A percentile compares a stretch with the other conserved stretches of the same genome.
Evolutionary conservation across 805 yeast genomes (phyloP).

Genomic region (Saccharomycopsis capsularis): DNA sequence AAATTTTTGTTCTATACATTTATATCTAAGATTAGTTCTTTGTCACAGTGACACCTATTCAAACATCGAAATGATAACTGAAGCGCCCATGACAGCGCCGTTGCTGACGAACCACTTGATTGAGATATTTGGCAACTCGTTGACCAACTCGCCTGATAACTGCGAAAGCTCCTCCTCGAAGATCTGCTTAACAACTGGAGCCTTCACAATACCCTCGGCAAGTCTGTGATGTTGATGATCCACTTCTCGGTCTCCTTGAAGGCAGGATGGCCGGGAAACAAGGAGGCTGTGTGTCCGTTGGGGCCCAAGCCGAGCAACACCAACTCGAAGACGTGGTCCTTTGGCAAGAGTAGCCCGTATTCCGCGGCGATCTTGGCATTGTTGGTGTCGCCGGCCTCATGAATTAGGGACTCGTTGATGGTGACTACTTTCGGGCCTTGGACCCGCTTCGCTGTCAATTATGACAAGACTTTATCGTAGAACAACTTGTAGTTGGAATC

Average conservation of each 20-base stretch:
- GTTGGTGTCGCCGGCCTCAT: constrained; percentile 43
- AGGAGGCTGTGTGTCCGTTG: constrained; percentile 94
- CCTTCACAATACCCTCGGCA: constrained; percentile 89
- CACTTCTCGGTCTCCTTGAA: constrained; percentile 85
- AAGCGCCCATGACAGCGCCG: constrained; percentile 64
- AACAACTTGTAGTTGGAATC: constrained; percentile 86
- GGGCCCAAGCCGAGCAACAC: constrained; percentile 95
- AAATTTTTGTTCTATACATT: too few species aligned
- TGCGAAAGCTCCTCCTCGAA: constrained; percentile 44
- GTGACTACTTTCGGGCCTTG: constrained; percentile 70
- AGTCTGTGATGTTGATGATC: constrained; percentile 87
- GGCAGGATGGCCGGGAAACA: constrained; percentile 86
- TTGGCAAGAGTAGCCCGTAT: constrained; percentile 79
- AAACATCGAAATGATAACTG: constrained; percentile 22
- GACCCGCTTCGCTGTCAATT: constrained; percentile 29
- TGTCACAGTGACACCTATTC: constrained; percentile 4
- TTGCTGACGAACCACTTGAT: constrained; percentile 73
- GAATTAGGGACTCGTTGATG: constrained; percentile 67
- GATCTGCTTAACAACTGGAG: constrained; percentile 60
- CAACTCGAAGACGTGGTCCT: constrained; percentile 88
- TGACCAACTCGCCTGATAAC: constrained; percentile 73
- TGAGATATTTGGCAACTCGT: constrained; percentile 33
- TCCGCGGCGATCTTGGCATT: constrained; percentile 84
- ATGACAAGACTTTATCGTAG: constrained; percentile 54
- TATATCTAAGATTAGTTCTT: too few species aligned